Evolutionary conservation across 495 filamentous ascomycete species (phyloP), one percentile per base, ranked within the genome.

Genomic region (Trypethelium eluteriae): DNA sequence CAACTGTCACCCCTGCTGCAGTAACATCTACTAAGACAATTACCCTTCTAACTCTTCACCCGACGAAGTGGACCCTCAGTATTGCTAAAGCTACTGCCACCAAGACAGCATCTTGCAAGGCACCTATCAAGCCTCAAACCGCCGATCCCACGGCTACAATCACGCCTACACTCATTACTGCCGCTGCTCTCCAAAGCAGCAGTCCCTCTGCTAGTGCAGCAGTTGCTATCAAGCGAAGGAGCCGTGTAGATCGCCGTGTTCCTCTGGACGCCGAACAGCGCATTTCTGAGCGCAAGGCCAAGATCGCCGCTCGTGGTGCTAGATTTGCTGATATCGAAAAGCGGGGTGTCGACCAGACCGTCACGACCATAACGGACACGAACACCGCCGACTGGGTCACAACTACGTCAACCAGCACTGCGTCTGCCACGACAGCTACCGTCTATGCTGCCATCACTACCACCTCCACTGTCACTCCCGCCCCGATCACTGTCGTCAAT

Each of bases 261-360:
- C 53, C 53, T 36, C 7, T 59, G 5, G 14, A 59, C 36, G 53
- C 53, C 6, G 32, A 59, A 36, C 38, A 68, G 46, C 49, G 57
- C 67, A 70, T 65, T 57, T 65, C 64, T 64, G 68, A 64, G 66
- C 62, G 44, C 66, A 64, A 66, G 53, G 57, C 53, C 57, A 65
- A 53, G 11, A 67, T 67, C 39, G 32, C 68, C 36, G 66, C 67
- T 46, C 62, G 72, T 14, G 57, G 49, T 39, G 68, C 63, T 10
- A 36, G 64, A 2, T 53, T 66, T 35, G 66, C 64, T 18, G 63
- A 36, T 16, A 47, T 75, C 38, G 49, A 69, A 11, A 69, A 68
- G 65, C 72, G 75, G 62, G 73, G 72, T 63, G 73, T 73, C 2
- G 75, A 77, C 64, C 65, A 67, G 7, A 62, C 69, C 18, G 66